These are phyloP conservation scores for Fusarium avenaceum DNA, from an alignment of 2,329 filamentous ascomycete genomes.

Conservation along the genomic window DNA sequence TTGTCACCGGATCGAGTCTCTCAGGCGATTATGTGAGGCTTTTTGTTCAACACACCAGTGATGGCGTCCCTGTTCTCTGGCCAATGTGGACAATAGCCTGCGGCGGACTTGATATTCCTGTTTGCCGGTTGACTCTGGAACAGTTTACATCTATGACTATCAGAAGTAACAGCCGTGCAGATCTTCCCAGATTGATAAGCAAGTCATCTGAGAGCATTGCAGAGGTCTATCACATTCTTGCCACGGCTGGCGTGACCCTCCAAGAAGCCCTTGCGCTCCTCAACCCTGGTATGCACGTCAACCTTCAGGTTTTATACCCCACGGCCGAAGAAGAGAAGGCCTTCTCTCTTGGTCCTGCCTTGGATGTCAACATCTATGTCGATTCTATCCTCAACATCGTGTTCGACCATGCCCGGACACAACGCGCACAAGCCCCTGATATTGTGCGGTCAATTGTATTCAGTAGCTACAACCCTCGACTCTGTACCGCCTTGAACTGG, in stretches of 20 bases:
- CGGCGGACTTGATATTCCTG: constrained; percentile 82
- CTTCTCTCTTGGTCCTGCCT: constrained; percentile 78
- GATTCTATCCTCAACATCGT: constrained; percentile 87
- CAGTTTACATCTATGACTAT: constrained; percentile 74
- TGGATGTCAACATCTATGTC: constrained; percentile 88
- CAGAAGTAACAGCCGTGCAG: constrained; percentile 57
- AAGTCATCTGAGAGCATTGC: constrained; percentile 69
- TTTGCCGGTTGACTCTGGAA: constrained; percentile 81
- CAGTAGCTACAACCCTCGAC: constrained; percentile 88
- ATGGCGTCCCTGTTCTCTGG: constrained; percentile 88
- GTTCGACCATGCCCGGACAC: constrained; percentile 87
- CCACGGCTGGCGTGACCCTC: constrained; percentile 82
- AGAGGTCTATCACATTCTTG: constrained; percentile 78
- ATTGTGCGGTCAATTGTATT: constrained; percentile 91
- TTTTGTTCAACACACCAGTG: constrained; percentile 91
- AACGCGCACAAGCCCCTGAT: constrained; percentile 73
- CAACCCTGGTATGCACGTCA: constrained; percentile 85
- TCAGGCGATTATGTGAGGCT: constrained; percentile 95
- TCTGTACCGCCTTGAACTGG: constrained; percentile 97
- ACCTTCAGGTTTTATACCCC: constrained; percentile 93
- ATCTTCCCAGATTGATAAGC: constrained; percentile 59
- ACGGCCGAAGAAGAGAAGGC: constrained; percentile 78
- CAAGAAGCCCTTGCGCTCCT: constrained; percentile 81
- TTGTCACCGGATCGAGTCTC: constrained; percentile 94
- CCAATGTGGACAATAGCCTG: constrained; percentile 85